Conservation (phyloP, 176 grass and related monocot genomes). For the Tillandsia leiboldiana region DNA sequence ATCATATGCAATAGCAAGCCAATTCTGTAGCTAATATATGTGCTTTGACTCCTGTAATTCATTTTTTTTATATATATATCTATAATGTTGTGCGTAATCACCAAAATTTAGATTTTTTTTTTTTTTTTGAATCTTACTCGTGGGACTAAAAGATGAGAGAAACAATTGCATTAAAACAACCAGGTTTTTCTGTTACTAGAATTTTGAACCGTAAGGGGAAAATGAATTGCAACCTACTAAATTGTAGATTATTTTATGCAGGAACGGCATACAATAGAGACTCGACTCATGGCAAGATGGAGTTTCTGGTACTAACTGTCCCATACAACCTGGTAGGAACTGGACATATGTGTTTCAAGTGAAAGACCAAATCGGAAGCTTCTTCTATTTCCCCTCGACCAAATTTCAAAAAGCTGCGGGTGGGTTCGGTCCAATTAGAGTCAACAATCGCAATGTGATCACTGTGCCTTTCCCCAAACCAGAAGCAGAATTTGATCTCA, state of each 20-base stretch:
- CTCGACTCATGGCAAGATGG: constrained; percentile 21
- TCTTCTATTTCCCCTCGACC: constrained; percentile 11
- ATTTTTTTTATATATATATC: no score
- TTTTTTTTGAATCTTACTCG: no score
- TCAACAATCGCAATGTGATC: not conserved
- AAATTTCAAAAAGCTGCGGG: constrained; percentile 9
- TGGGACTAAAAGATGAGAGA: no score
- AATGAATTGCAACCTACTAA: not conserved
- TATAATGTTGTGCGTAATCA: no score
- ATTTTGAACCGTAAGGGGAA: not conserved
- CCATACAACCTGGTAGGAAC: constrained; percentile 4
- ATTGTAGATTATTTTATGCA: not conserved
- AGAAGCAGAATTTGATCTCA: constrained; percentile 8
- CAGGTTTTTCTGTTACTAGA: no score
- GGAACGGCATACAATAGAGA: constrained; percentile 14
- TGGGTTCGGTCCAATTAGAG: constrained; percentile 1
- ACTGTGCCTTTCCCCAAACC: constrained; percentile 3
- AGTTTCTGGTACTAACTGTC: constrained; percentile 17
- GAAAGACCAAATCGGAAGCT: constrained; percentile 19
- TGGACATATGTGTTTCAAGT: constrained; percentile 7
- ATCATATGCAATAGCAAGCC: no score
- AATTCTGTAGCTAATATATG: no score
- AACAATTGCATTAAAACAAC: no score
- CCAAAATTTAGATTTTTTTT: no score
- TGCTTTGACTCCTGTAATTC: no score